Conservation (phyloP, 306 rosid genomes). For the Malus sylvestris region DNA sequence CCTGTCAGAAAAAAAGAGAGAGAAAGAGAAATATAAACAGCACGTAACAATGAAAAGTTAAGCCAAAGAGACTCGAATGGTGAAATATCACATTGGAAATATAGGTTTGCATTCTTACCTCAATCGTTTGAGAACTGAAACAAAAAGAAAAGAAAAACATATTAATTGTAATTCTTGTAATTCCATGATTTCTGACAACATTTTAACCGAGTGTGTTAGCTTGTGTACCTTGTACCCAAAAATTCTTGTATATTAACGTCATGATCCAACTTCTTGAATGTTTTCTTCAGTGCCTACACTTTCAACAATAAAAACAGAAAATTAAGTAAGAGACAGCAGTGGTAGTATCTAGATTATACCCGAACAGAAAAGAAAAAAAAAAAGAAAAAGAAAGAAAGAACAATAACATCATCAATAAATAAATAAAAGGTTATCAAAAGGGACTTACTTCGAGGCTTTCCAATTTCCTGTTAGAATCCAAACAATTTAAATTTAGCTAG, state of each 20-base stretch:
- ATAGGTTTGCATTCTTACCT: conserved; percentile 36
- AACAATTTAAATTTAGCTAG: conserved; percentile 15
- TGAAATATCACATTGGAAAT: neutral
- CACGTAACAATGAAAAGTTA: neutral
- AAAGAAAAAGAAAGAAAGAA: neutral
- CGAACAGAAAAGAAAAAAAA: neutral
- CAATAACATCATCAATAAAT: neutral
- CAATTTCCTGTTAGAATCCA: conserved; percentile 61
- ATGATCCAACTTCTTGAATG: conserved; percentile 78
- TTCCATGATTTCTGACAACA: neutral
- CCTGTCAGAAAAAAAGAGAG: conserved; percentile 32
- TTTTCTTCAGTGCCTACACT: conserved; percentile 67
- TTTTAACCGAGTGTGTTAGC: neutral
- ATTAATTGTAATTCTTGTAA: neutral
- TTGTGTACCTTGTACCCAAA: conserved; percentile 55
- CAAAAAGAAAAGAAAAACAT: conserved; percentile 12
- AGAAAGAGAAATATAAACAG: neutral
- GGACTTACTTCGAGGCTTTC: conserved; percentile 79
- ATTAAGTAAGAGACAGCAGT: conserved; percentile 6
- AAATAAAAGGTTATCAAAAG: conserved; percentile 9
- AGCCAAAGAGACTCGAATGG: neutral
- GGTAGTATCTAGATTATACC: neutral
- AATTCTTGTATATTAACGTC: conserved; percentile 68
- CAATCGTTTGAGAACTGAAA: conserved; percentile 68
- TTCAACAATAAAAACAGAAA: conserved; percentile 26